Evolutionary conservation across 495 filamentous ascomycete species (phyloP), one percentile per base, ranked within the genome.

Genomic region (Corynascus novoguineensis): DNA sequence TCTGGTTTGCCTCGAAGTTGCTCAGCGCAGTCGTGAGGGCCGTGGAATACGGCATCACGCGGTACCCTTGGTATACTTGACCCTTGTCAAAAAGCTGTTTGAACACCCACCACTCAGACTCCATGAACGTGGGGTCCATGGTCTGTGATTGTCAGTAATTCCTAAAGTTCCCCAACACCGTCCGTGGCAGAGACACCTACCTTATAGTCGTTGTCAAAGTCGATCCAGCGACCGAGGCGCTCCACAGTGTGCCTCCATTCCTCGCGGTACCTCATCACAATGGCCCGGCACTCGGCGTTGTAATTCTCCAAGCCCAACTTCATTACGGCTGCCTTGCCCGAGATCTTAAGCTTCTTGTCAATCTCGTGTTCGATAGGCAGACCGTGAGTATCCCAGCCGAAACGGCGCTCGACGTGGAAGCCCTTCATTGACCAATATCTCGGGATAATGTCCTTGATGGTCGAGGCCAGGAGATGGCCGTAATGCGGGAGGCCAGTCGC

Each of bases 201-300:
- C 84, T 97, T 97, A 78, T 97, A 97, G 66, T 96, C 91, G 65
- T 95, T 93, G 72, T 97, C 95, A 58, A 97, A 96, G 73, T 98
- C 95, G 63, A 97, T 91, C 93, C 95, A 98, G 53, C 95, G 87
- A 44, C 95, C 93, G 27, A 98, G 73, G 42, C 93, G 73, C 55
- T 96, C 90, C 57, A 98, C 89, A 17, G 89, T 96, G 58, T 86
- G 73, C 54, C 90, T 81, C 95, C 93, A 98, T 73, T 97, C 93
- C 9, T 79, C 73, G 22, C 90, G 83, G 69, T 85, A 98, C 61
- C 88, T 82, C 91, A 97, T 96, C 58, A 97, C 93, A 71, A 97
- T 97, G 46, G 88, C 85, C 51, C 85, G 81, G 70, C 93, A 98
- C 74, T 97, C 91, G 50, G 78, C 85, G 69, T 98, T 98, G 77